Evolutionary conservation across 768 basidiomycete genomes (phyloP).

Genomic region (Termitomyces sp.): DNA sequence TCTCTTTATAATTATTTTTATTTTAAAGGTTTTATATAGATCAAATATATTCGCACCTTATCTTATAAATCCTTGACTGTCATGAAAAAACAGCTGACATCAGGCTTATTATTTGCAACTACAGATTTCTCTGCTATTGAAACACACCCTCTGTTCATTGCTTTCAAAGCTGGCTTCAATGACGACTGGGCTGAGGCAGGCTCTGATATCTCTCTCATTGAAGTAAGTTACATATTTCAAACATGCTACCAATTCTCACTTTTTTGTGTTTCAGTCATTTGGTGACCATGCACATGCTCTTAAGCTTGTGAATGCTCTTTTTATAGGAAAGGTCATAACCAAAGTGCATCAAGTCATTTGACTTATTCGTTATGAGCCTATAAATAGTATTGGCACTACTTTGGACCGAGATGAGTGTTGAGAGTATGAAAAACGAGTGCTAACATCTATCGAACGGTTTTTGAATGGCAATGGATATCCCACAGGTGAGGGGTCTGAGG

Average conservation of each 20-base stretch:
- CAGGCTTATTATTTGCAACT: not conserved
- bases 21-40: not conserved
- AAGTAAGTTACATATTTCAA: not conserved
- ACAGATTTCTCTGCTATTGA: not conserved
- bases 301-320: not conserved
- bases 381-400: not conserved
- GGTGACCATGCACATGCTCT: not conserved
- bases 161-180: not conserved
- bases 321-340: not conserved
- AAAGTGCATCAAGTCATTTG: not conserved
- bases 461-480: not conserved
- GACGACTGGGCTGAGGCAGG: not conserved
- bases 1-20: not conserved
- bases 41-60: not conserved
- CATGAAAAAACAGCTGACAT: not conserved
- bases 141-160: not conserved
- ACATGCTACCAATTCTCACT: not conserved
- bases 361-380: not conserved
- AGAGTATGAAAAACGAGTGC: not conserved
- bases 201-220: not conserved
- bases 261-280: not conserved
- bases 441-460: not conserved
- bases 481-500: not conserved
- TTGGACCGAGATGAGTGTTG: not conserved
- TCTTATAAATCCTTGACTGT: not conserved